These are phyloP conservation scores for Calonectria pteridis DNA, from an alignment of 2,329 filamentous ascomycete species.

Conservation along the genomic window DNA sequence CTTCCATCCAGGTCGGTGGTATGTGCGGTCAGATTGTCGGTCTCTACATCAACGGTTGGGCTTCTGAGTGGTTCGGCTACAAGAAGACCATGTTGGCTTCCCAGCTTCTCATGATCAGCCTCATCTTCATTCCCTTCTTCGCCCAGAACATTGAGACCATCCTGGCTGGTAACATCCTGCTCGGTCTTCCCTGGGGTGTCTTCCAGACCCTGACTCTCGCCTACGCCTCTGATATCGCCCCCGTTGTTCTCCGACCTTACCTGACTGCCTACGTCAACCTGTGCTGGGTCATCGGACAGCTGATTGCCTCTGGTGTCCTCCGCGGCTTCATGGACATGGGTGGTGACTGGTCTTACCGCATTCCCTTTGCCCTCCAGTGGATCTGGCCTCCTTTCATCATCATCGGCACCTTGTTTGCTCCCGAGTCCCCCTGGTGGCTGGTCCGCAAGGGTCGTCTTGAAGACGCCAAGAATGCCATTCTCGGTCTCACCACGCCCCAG, in stretches of 20 bases:
- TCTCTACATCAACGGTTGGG: slow-evolving; percentile 69
- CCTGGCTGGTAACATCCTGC: slow-evolving; percentile 68
- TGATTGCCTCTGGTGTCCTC: slow-evolving; percentile 58
- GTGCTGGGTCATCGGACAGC: slow-evolving; percentile 63
- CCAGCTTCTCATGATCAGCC: slow-evolving; percentile 62
- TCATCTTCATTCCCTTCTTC: slow-evolving; percentile 71
- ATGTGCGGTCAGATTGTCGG: slow-evolving; percentile 73
- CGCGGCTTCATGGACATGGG: slow-evolving; percentile 53
- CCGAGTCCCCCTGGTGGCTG: slow-evolving; percentile 64
- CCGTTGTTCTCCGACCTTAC: slow-evolving; percentile 64
- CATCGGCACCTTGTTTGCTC: slow-evolving; percentile 56
- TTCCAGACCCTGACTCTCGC: slow-evolving; percentile 68
- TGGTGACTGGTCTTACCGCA: slow-evolving; percentile 60
- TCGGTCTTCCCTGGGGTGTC: slow-evolving; percentile 67
- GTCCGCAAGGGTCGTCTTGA: slow-evolving; percentile 45
- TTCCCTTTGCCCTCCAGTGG: slow-evolving; percentile 64
- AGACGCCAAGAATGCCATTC: slow-evolving; percentile 34
- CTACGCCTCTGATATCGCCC: slow-evolving; percentile 77
- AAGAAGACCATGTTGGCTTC: slow-evolving; percentile 69
- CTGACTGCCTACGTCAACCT: slow-evolving; percentile 62
- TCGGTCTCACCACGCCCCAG: slow-evolving; percentile 42
- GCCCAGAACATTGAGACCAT: slow-evolving; percentile 66
- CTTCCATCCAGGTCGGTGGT: slow-evolving; percentile 52
- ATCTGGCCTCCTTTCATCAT: slow-evolving; percentile 59
- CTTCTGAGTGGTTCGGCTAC: slow-evolving; percentile 72